A percentile compares a stretch with the other conserved stretches of the same genome.
Evolutionary conservation across 345 rosid genomes (phyloP).

Genomic region (Eucalyptus shirleyi): DNA sequence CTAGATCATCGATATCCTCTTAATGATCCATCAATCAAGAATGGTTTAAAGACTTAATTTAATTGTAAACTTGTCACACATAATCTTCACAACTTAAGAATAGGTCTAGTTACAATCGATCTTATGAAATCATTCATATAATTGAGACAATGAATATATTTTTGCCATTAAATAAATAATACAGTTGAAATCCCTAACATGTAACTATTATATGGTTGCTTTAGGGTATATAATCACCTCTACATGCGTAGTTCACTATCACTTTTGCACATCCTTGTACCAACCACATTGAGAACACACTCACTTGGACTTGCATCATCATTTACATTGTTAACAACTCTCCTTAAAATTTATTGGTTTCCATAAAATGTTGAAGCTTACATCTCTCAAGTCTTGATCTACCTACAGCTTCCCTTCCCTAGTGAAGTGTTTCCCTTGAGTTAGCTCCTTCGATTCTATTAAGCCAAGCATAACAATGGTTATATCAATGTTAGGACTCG

Average conservation of each 20-base stretch:
- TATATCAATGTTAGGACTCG: conserved; percentile 19
- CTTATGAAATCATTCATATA: too few relatives aligned
- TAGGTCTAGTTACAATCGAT: rapidly evolving
- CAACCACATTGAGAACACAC: background rate
- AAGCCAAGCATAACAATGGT: conserved; percentile 27
- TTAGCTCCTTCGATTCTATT: too few relatives aligned
- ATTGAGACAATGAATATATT: too few relatives aligned
- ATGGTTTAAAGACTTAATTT: too few relatives aligned
- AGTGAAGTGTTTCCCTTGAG: conserved; percentile 1
- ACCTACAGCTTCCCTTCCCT: conserved; percentile 16
- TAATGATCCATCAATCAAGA: too few relatives aligned
- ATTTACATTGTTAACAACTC: background rate
- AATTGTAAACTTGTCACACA: too few relatives aligned
- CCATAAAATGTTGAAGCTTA: background rate
- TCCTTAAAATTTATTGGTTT: background rate
- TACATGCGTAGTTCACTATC: background rate
- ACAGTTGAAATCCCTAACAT: too few relatives aligned
- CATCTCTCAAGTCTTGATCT: conserved; percentile 24
- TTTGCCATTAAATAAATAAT: too few relatives aligned
- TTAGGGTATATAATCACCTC: background rate
- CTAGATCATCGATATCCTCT: too few relatives aligned
- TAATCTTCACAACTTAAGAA: too few relatives aligned
- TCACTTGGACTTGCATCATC: conserved; percentile 2
- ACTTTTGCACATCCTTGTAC: conserved; percentile 3
- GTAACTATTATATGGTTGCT: background rate